Conservation (phyloP, 2,329 filamentous ascomycete genomes). For the Eutypella sp. region DNA sequence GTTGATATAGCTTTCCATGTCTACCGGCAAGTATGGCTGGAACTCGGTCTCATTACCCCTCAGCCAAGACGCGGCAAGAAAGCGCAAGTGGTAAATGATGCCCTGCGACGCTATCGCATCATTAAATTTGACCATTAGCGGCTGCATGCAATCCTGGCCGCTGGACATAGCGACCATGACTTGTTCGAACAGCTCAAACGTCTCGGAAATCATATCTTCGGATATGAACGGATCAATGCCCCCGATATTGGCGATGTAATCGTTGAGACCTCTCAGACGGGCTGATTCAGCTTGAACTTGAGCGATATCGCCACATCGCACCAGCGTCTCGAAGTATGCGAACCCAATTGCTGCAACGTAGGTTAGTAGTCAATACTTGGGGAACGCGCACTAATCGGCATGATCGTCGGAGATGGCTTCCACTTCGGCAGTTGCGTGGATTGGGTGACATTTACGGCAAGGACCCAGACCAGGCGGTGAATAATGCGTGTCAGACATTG, state of each 20-base stretch:
- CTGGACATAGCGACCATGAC: constrained; percentile 56
- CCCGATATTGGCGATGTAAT: constrained; percentile 65
- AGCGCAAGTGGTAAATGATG: constrained; percentile 80
- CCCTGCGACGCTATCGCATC: constrained; percentile 59
- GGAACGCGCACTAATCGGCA: neutral
- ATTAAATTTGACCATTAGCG: constrained; percentile 69
- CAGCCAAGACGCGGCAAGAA: constrained; percentile 81
- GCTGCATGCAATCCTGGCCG: constrained; percentile 47
- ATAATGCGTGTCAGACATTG: neutral
- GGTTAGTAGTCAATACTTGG: constrained; percentile 5
- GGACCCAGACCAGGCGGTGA: neutral
- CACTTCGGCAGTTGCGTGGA: neutral
- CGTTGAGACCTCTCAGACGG: constrained; percentile 67
- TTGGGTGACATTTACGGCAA: neutral
- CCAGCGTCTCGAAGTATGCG: constrained; percentile 83
- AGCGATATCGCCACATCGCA: constrained; percentile 59
- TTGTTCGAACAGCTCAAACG: constrained; percentile 60
- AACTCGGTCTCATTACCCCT: constrained; percentile 68
- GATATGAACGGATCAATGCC: constrained; percentile 66
- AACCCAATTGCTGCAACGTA: constrained; percentile 72
- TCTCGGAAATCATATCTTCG: constrained; percentile 80
- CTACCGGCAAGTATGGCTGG: constrained; percentile 63
- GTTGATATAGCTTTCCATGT: constrained; percentile 55
- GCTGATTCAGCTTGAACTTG: constrained; percentile 66
- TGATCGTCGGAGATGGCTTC: neutral